phyloP scores from a whole-genome alignment of 1,284 basidiomycete genomes.

The Fomitiporia mediterranea region DNA sequence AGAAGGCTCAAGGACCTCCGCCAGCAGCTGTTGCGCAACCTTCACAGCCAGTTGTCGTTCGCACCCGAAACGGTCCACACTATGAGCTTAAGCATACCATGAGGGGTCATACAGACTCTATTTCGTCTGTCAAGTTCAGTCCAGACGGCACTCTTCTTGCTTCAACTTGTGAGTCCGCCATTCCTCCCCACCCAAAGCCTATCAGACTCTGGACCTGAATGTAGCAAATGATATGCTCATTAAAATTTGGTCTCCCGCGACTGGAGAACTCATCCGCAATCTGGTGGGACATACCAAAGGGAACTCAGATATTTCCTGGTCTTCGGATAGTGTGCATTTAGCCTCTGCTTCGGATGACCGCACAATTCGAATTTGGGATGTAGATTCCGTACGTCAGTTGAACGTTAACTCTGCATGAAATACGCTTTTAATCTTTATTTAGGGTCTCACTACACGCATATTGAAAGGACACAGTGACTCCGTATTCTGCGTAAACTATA shows the following conservation, averaged over 20 bases:
- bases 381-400: conserved; percentile 58
- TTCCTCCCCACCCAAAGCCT: neutral
- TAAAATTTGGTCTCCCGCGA: conserved; percentile 77
- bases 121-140: conserved; percentile 82
- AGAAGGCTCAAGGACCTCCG: conserved; percentile 36
- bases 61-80: conserved; percentile 53
- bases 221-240: conserved; percentile 70
- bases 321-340: conserved; percentile 73
- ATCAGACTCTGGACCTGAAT: neutral
- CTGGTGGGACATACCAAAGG: conserved; percentile 74
- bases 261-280: conserved; percentile 71
- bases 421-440: conserved; percentile 11
- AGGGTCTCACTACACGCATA: conserved; percentile 65
- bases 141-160: conserved; percentile 77
- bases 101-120: conserved; percentile 68
- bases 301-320: conserved; percentile 86
- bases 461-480: conserved; percentile 83
- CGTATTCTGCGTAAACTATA: conserved; percentile 91
- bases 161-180: conserved; percentile 57
- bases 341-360: conserved; percentile 90
- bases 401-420: neutral
- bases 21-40: conserved; percentile 27
- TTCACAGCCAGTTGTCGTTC: conserved; percentile 13
- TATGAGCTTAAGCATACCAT: conserved; percentile 65
- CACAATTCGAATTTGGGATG: conserved; percentile 81